Conservation (phyloP, 2,329 filamentous ascomycete genomes). For the Exutisphaerella laricina region DNA sequence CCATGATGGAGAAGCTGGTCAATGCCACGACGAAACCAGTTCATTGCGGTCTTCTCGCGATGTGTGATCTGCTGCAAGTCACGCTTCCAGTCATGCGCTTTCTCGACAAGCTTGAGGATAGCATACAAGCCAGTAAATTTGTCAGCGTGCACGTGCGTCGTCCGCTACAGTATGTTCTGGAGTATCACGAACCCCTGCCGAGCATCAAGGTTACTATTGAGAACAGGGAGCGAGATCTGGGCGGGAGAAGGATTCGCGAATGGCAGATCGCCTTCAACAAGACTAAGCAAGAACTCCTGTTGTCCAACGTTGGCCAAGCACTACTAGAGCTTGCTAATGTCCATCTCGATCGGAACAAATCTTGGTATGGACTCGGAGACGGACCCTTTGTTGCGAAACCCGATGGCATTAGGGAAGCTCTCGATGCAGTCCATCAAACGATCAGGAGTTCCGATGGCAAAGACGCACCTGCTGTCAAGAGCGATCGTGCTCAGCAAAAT, state of each 20-base stretch:
- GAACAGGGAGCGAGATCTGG: constrained; percentile 21
- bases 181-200: constrained; percentile 37
- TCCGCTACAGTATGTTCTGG: constrained; percentile 35
- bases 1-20: constrained; percentile 37
- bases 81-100: constrained; percentile 60
- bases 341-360: constrained; percentile 19
- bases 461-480: background rate
- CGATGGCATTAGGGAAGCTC: constrained; percentile 29
- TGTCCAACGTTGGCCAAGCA: constrained; percentile 3
- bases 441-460: constrained; percentile 30
- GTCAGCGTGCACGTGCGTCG: constrained; percentile 32
- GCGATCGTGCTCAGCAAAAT: constrained; percentile 3
- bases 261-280: background rate
- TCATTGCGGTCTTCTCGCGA: background rate
- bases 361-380: constrained; percentile 37
- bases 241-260: constrained; percentile 1
- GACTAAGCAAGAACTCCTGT: background rate
- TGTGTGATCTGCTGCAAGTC: constrained; percentile 27
- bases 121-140: constrained; percentile 9
- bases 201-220: constrained; percentile 35
- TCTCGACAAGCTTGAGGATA: constrained; percentile 54
- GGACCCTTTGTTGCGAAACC: constrained; percentile 34
- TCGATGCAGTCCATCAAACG: constrained; percentile 36
- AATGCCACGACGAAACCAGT: constrained; percentile 33
- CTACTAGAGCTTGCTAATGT: constrained; percentile 7